These are phyloP conservation scores for fission yeast (Schizosaccharomyces pombe) DNA, from an alignment of 805 yeast genomes.

Conservation along the genomic window DNA sequence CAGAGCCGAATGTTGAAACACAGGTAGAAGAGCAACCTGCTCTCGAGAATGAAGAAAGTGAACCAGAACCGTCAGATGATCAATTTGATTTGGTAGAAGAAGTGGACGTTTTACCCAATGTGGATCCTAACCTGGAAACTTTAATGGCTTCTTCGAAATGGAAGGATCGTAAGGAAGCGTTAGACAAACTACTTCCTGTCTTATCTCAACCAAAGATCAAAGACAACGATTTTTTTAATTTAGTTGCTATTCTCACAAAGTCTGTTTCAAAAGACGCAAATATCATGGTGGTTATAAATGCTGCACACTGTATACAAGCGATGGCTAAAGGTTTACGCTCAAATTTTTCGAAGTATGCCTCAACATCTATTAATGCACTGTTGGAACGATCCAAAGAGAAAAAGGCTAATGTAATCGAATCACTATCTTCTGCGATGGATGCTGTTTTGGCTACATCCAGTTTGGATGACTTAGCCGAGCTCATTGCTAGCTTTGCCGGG, in stretches of 20 bases:
- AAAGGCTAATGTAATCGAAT: slow-evolving; percentile 52
- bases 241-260: slow-evolving; percentile 42
- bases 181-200: slow-evolving; percentile 29
- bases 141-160: slow-evolving; percentile 45
- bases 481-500: slow-evolving; percentile 31
- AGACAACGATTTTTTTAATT: slow-evolving; percentile 36
- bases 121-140: slow-evolving; percentile 39
- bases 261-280: slow-evolving; percentile 64
- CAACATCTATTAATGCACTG: slow-evolving; percentile 32
- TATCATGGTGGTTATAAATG: slow-evolving; percentile 17
- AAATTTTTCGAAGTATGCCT: slow-evolving; percentile 31
- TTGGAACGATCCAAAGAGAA: slow-evolving; percentile 75
- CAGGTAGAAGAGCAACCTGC: slow-evolving; percentile 11
- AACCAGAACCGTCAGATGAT: slow-evolving; percentile 24
- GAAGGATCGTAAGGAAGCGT: slow-evolving; percentile 76
- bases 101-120: slow-evolving; percentile 35
- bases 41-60: slow-evolving; percentile 12
- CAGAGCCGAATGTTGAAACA: slow-evolving; percentile 6
- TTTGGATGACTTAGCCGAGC: slow-evolving; percentile 34
- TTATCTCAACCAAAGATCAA: slow-evolving; percentile 28
- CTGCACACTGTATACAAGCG: slow-evolving; percentile 20
- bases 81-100: slow-evolving; percentile 53
- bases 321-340: slow-evolving; percentile 39
- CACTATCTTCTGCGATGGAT: slow-evolving; percentile 43
- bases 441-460: slow-evolving; percentile 32